Evolutionary conservation across 805 yeast genomes (phyloP).

Genomic region (Myxozyma neglecta): DNA sequence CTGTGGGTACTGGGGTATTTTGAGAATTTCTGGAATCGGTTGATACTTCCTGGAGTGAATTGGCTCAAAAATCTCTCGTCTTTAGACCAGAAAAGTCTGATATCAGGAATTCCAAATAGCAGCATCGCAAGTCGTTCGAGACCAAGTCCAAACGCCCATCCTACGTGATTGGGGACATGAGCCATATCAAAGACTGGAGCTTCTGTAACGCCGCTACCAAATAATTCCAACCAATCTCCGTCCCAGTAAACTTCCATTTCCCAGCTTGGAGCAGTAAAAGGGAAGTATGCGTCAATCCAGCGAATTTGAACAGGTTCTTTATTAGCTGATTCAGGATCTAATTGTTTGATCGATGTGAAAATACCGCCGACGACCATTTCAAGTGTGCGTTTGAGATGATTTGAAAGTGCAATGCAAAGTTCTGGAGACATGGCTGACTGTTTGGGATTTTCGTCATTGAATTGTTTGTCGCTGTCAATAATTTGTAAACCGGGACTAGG

Average conservation of each 20-base stretch:
- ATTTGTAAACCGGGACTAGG: conserved; percentile 71
- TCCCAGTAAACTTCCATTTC: conserved; percentile 99
- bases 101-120: conserved; percentile 92
- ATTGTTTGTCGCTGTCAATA: conserved; percentile 66
- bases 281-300: conserved; percentile 95
- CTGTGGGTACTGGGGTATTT: conserved; percentile 83
- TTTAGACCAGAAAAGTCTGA: conserved; percentile 84
- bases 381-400: conserved; percentile 80
- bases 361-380: conserved; percentile 82
- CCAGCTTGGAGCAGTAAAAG: conserved; percentile 99
- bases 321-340: conserved; percentile 55
- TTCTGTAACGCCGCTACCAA: conserved; percentile 91
- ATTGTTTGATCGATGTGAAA: conserved; percentile 66
- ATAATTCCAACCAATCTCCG: conserved; percentile 95
- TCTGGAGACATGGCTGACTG: conserved; percentile 70
- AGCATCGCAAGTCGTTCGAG: conserved; percentile 95
- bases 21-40: conserved; percentile 82
- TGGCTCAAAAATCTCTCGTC: conserved; percentile 78
- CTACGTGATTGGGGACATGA: conserved; percentile 59
- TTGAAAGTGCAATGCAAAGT: conserved; percentile 68
- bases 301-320: conserved; percentile 69
- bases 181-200: conserved; percentile 74
- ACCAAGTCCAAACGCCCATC: conserved; percentile 99
- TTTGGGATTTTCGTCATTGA: conserved; percentile 65
- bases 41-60: conserved; percentile 63